phyloP scores from a whole-genome alignment of 768 basidiomycete genomes.

The Kwoniella newhampshirensis region DNA sequence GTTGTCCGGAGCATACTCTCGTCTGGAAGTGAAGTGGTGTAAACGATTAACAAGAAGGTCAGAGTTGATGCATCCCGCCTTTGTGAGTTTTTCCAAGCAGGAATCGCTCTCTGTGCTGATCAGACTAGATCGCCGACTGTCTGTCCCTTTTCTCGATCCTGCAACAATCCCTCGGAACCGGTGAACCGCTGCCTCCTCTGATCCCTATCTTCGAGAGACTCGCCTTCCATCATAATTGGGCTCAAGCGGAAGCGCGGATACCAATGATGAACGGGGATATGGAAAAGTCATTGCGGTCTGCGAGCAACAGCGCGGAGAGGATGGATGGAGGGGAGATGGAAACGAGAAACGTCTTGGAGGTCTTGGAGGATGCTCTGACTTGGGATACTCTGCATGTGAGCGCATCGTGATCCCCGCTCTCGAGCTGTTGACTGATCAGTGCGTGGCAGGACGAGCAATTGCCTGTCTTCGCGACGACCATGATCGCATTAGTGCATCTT shows the following conservation, averaged over 20 bases:
- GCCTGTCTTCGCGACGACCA: conserved; percentile 46
- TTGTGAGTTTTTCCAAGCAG: conserved; percentile 53
- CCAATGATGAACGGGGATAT: background rate
- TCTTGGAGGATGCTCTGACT: conserved; percentile 17
- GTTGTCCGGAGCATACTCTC: conserved; percentile 55
- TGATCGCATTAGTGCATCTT: conserved; percentile 40
- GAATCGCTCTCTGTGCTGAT: background rate
- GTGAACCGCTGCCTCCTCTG: conserved; percentile 37
- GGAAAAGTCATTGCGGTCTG: background rate
- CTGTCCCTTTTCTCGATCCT: conserved; percentile 44
- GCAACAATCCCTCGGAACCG: conserved; percentile 35
- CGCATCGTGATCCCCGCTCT: background rate
- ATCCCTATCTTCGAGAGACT: conserved; percentile 47
- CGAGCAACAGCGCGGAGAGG: background rate
- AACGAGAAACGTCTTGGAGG: conserved; percentile 5
- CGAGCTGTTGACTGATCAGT: background rate
- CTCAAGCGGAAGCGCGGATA: background rate
- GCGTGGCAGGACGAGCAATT: conserved; percentile 50
- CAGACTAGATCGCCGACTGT: conserved; percentile 44
- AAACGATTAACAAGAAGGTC: conserved; percentile 56
- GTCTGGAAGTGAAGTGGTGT: conserved; percentile 57
- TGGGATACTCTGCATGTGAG: conserved; percentile 31
- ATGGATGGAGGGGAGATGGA: conserved; percentile 15
- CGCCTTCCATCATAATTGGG: conserved; percentile 26
- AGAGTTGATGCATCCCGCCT: conserved; percentile 61